Base-by-base conservation (phyloP, 2,329 filamentous ascomycete genomes). In the Diaporthe sp. region DNA sequence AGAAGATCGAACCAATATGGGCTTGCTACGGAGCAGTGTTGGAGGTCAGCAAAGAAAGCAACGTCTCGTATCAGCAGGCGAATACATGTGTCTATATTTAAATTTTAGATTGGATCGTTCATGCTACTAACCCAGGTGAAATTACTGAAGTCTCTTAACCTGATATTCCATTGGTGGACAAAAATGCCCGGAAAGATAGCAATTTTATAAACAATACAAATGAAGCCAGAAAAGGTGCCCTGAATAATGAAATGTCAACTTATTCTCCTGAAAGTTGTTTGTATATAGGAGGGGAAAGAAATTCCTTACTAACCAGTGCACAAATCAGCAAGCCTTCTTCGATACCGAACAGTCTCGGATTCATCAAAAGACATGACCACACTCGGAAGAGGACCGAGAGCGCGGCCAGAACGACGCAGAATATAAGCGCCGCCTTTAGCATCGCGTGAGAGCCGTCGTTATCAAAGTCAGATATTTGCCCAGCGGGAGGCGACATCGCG, bases 151-250 rank as follows among this genome's bases (percentile, higher is more conserved):
- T 62, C 58, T 19, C 37, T 42, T 28, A 62, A 15, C n/a, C 58
- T 62, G 5, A 62, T 9, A 19, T 62, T 62, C 58, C 58, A 62
- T 19, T 62, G 22, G n/a, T 62, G 58, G n/a, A 28, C 58, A 15
- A 62, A 44, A 19, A 19, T 28, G 13, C 58, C 58, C 19, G 58
- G 58, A 15, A 62, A 62, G 10, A 62, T 44, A 6, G 37, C 22
- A 25, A 44, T 19, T n/a, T 28, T 10, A n/a, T 44, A 62, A 13
- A 12, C 4, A 9, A 28, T 8, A 5, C 44, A 62, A 12, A 28
- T 22, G 9, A 62, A 62, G 3, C 58, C 58, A 15, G 37, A 42
- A 12, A 62, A 44, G 3, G 37, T 28, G 4, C 58, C 58, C 37
- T 62, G 13, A 10, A 28, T 12, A n/a, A 28, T 28, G 37, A 7